Conservation (phyloP, 129 eudicot genomes). For the Rutidosis leptorrhynchoides region DNA sequence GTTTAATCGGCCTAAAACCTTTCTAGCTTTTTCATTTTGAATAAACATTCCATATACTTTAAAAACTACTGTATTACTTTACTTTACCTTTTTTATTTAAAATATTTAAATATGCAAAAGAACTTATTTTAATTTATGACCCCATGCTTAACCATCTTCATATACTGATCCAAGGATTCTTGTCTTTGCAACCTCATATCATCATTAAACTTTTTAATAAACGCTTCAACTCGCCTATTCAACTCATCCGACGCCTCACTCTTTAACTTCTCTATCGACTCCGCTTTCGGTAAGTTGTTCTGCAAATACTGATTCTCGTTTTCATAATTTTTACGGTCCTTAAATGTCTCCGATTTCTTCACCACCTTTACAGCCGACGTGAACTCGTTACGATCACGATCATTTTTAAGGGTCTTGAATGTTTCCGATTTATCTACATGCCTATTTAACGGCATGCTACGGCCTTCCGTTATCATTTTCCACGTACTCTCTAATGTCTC, state of each 20-base stretch:
- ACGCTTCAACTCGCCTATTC: constrained; percentile 84
- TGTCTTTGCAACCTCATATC: constrained; percentile 91
- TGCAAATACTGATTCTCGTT: constrained; percentile 24
- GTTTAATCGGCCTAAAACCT: neutral
- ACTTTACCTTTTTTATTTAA: neutral
- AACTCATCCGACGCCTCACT: constrained; percentile 82
- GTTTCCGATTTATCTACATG: constrained; percentile 55
- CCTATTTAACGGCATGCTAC: constrained; percentile 58
- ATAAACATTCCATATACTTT: neutral
- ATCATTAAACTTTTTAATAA: constrained; percentile 73
- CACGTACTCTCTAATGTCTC: constrained; percentile 73
- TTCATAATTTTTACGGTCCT: constrained; percentile 43
- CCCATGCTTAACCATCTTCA: constrained; percentile 68
- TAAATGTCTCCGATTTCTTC: constrained; percentile 57
- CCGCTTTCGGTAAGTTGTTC: constrained; percentile 21
- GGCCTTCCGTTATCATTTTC: constrained; percentile 69
- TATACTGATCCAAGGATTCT: constrained; percentile 60
- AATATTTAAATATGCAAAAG: constrained; percentile 28
- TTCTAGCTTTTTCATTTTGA: neutral
- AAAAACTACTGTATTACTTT: neutral
- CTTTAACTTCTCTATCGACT: constrained; percentile 36
- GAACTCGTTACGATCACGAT: constrained; percentile 8
- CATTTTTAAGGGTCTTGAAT: constrained; percentile 31
- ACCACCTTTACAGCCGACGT: constrained; percentile 20
- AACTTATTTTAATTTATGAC: constrained; percentile 25